phyloP scores from a whole-genome alignment of 192 early-diverging fungal species.

The Coemansia sp. region DNA sequence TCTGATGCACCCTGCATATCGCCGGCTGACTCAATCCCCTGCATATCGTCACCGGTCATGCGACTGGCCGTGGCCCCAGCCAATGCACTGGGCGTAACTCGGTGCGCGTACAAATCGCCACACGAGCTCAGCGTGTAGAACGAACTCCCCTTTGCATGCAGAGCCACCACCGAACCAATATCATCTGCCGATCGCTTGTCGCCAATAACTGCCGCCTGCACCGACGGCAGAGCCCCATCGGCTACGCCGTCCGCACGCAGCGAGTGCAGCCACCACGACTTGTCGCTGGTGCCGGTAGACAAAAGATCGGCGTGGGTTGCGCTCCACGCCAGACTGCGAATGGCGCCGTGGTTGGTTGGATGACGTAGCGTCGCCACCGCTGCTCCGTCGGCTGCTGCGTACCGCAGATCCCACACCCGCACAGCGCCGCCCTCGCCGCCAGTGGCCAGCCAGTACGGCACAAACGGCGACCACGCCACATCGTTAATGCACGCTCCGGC shows the following conservation, averaged over 20 bases:
- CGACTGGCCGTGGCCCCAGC: conserved; percentile 12
- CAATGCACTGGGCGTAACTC: conserved; percentile 21
- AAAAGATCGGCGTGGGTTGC: conserved; percentile 66
- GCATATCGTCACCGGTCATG: background rate
- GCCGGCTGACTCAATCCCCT: conserved; percentile 25
- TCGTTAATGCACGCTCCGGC: conserved; percentile 44
- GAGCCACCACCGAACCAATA: conserved; percentile 35
- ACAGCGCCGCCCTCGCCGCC: conserved; percentile 61
- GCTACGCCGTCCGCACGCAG: conserved; percentile 18
- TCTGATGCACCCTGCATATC: conserved; percentile 33
- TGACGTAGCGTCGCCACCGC: conserved; percentile 24
- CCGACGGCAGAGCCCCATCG: background rate
- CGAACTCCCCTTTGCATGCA: conserved; percentile 29
- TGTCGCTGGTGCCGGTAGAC: conserved; percentile 59
- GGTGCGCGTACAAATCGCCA: conserved; percentile 50
- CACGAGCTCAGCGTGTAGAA: conserved; percentile 49
- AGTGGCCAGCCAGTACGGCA: conserved; percentile 75
- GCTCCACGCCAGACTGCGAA: conserved; percentile 61
- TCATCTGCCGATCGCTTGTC: conserved; percentile 44
- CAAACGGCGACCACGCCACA: conserved; percentile 68
- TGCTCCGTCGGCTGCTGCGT: conserved; percentile 48
- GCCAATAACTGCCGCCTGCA: conserved; percentile 15
- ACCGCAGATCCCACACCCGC: conserved; percentile 73
- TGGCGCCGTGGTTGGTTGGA: conserved; percentile 28
- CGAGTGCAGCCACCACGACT: conserved; percentile 59